phyloP scores from a whole-genome alignment of 352 stramenopile genomes.

The Pythium pyrilobum region DNA sequence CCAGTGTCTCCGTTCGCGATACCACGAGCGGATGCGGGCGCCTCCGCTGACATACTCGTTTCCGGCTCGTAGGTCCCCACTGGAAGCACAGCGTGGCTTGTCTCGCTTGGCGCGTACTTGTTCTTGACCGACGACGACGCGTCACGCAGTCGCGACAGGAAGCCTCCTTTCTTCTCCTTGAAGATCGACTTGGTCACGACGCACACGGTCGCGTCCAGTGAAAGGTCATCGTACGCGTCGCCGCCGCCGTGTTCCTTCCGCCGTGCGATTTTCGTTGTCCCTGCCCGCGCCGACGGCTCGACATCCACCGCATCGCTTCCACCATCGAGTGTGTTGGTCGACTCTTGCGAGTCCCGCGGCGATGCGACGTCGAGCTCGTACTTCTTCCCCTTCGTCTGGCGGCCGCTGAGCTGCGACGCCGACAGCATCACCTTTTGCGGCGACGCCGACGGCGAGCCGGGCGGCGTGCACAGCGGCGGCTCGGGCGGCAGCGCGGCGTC shows the following conservation, averaged over 20 bases:
- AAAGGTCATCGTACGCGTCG: conserved; percentile 29
- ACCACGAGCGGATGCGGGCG: too few species aligned
- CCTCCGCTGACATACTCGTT: too few species aligned
- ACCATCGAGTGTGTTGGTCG: not conserved
- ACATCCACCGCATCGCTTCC: not conserved
- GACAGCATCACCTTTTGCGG: not conserved
- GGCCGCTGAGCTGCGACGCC: not conserved
- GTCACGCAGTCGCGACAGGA: conserved; percentile 30
- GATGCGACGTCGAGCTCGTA: not conserved
- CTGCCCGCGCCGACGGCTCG: too few species aligned
- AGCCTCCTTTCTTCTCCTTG: conserved; percentile 34
- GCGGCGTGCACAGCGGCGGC: conserved; percentile 1
- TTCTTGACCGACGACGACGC: conserved; percentile 14
- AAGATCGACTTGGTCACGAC: conserved; percentile 71
- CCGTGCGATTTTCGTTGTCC: too few species aligned
- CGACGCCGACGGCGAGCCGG: conserved; percentile 9
- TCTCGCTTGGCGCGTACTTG: conserved; percentile 25
- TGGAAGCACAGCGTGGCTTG: conserved; percentile 2
- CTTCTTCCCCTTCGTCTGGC: not conserved
- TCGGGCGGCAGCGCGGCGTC: not conserved
- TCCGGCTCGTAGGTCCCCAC: too few species aligned
- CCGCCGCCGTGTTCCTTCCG: conserved; percentile 15
- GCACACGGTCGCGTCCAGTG: conserved; percentile 20
- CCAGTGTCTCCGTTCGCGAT: not conserved
- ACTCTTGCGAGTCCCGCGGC: conserved; percentile 1